Conservation (phyloP, 176 grass and related monocot species). For the Urochloa ruziziensis region DNA sequence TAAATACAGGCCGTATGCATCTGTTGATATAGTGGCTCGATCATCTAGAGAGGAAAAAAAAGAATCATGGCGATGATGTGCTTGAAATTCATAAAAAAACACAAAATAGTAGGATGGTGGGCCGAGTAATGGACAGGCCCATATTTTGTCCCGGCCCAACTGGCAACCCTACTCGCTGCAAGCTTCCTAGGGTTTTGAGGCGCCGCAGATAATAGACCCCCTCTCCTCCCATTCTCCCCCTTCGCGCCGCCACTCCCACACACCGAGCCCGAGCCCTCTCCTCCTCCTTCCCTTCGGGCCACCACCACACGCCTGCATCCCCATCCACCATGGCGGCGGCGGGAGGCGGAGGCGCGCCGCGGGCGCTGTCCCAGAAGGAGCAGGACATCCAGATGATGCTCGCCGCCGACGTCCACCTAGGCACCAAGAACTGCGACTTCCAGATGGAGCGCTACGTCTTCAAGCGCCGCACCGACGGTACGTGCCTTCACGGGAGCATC, state of each 20-base stretch:
- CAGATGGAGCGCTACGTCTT: slow-evolving; percentile 97
- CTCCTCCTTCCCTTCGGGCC: neutral
- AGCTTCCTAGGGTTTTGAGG: slow-evolving; percentile 54
- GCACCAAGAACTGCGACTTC: slow-evolving; percentile 98
- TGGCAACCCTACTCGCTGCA: neutral
- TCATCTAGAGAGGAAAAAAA: no score
- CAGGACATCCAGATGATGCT: slow-evolving; percentile 97
- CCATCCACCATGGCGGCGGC: slow-evolving; percentile 56
- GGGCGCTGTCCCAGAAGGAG: slow-evolving; percentile 68
- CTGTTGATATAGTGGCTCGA: no score
- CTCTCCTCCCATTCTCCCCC: neutral
- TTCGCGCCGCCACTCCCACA: slow-evolving; percentile 22
- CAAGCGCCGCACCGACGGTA: slow-evolving; percentile 84
- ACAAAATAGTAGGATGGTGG: neutral
- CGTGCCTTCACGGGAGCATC: neutral
- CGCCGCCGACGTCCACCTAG: slow-evolving; percentile 90
- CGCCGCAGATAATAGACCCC: slow-evolving; percentile 21
- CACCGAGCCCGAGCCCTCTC: neutral
- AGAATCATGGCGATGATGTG: no score
- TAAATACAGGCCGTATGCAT: no score
- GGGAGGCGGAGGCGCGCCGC: slow-evolving; percentile 18
- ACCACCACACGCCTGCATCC: neutral
- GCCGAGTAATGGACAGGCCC: neutral
- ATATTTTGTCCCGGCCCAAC: neutral
- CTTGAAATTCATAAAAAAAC: neutral